These are phyloP conservation scores for Periconia sp. DNA, from an alignment of 2,329 filamentous ascomycete species.

Conservation along the genomic window DNA sequence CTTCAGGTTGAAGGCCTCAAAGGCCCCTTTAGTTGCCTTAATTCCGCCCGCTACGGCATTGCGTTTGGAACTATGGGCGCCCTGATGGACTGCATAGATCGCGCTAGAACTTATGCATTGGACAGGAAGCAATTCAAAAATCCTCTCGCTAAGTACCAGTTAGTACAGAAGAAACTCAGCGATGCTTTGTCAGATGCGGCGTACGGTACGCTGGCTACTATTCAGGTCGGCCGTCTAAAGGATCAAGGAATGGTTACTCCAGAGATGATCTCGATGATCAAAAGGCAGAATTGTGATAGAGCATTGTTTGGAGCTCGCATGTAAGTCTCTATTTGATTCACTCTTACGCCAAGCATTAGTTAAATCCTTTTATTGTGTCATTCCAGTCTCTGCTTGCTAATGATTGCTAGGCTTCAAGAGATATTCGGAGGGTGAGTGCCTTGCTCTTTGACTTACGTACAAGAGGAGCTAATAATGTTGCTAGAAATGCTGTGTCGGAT, in stretches of 20 bases:
- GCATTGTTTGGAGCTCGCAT: constrained; percentile 79
- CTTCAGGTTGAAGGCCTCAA: constrained; percentile 87
- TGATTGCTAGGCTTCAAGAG: constrained; percentile 77
- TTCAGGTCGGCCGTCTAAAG: constrained; percentile 91
- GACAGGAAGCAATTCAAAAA: constrained; percentile 98
- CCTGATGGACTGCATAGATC: constrained; percentile 87
- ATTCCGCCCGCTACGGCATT: constrained; percentile 92
- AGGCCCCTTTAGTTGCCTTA: constrained; percentile 92
- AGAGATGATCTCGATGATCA: constrained; percentile 97
- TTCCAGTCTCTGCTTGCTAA: too few relatives aligned
- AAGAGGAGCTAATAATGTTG: too few relatives aligned
- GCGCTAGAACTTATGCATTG: constrained; percentile 84
- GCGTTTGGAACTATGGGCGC: constrained; percentile 93
- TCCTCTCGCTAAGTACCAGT: constrained; percentile 92
- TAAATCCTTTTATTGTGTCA: too few relatives aligned
- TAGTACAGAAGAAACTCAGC: constrained; percentile 96
- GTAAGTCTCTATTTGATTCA: constrained; percentile 44
- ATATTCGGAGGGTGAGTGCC: constrained; percentile 97
- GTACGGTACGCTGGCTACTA: constrained; percentile 86
- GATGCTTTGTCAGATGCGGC: constrained; percentile 91
- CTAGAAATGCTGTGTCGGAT: constrained; percentile 96
- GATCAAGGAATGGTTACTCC: constrained; percentile 85
- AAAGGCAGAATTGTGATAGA: constrained; percentile 95
- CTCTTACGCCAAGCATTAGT: not conserved
- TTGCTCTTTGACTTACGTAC: too few relatives aligned